Base-by-base conservation (phyloP, 2,329 filamentous ascomycete genomes). In the Epichloe uncinata region DNA sequence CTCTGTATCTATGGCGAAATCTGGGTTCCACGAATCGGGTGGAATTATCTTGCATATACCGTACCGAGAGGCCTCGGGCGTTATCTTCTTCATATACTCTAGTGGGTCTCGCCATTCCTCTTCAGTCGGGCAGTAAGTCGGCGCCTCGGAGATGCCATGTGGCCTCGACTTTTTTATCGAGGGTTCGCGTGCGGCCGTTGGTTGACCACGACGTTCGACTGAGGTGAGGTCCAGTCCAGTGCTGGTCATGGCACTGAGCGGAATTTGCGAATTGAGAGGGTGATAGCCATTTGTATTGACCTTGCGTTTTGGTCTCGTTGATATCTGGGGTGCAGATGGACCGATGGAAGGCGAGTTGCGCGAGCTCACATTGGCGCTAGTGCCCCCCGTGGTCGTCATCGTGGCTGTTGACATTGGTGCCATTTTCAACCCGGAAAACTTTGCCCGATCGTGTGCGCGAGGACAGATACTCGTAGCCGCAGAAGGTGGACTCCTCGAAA, bases 11-110 rank as follows among this genome's bases (percentile, higher is more conserved):
- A 98, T 94, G 42, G 90, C 90, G 66, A 98, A 97, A 15, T 88
- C 77, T 7, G 93, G 93, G 61, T 94, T 91, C 93, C 93, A 98
- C 35, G 77, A 82, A 55, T 93, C 87, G 0, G 93, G 93, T 5
- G 93, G 93, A 50, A 98, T 86, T 54, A 98, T 87, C 68, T 96
- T 95, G 76, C 89, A 90, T 49, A 98, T 86, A 46, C 93, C 93
- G 67, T 86, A 97, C 60, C 90, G 81, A 56, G 77, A 79, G 22
- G 87, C 93, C 64, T 96, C 89, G 1, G 87, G 82, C 1, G 83
- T 75, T 57, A 98, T 96, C 67, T 91, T 96, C 63, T 83, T 83
- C 59, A 98, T 90, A 62, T 96, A 98, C 59, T 86, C 85, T 62
- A 95, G 82, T 0, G 93, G 93, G 60, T 98, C 90, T 61, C 84